Base-by-base conservation (phyloP, 495 filamentous ascomycete genomes). In the Cercophora samala region DNA sequence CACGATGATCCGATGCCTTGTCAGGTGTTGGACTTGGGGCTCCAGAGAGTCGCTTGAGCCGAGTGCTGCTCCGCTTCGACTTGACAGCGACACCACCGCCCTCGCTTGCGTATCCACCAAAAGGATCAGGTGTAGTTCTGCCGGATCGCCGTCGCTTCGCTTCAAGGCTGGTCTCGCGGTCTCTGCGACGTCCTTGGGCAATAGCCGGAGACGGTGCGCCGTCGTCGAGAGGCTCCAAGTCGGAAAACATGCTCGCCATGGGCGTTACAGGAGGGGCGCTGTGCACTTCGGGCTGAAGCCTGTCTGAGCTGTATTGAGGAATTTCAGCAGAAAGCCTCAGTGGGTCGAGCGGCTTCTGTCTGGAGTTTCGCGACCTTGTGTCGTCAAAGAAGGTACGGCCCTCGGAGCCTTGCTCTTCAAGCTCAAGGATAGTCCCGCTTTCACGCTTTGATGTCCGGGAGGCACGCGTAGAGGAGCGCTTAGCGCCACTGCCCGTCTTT, bases 191-290 rank as follows among this genome's bases (percentile, higher is more conserved):
- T 65, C 82, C 77, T 79, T 88, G 82, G 60, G 86, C 83, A 22
- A 92, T 82, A 1, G 86, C 84, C 4, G 90, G 90, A 3, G 88
- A 88, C 9, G 90, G 90, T 1, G 90, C 90, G 64, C 87, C 89
- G 55, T 90, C 88, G 25, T 90, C 86, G 19, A 74, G 66, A 37
- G 64, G 62, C 25, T 74, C 71, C 1, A 64, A 3, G 25, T 73
- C 74, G 0, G 74, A 52, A 22, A 77, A 72, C 72, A 74, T 75
- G 55, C 64, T 63, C 19, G 52, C 26, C 4, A 72, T 62, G 0
- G 74, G 72, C 3, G 69, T 75, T 11, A 70, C 69, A 19, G 69
- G 72, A 22, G 66, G 65, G 18, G 65, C 63, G 66, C 62, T 68
- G 63, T 67, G 60, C 6, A 65, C 24, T 24, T 76, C 74, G 1